Base-by-base conservation (phyloP, 768 basidiomycete genomes). In the Lactarius tabidus region DNA sequence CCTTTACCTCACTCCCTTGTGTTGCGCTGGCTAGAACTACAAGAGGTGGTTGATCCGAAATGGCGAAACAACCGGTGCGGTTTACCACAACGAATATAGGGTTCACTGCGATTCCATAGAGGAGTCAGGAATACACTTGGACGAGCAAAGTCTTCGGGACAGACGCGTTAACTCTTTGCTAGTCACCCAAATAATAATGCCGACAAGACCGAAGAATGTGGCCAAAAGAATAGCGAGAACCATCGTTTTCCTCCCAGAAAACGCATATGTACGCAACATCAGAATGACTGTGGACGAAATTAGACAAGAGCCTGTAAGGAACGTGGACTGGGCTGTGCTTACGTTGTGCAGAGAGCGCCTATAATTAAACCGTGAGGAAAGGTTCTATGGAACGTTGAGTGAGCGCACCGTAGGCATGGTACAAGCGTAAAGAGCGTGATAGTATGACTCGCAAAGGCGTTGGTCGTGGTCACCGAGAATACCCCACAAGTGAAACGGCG, bases 201-300 rank as follows among this genome's bases (percentile, higher is more conserved):
- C 33, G 28, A 45, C 48, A 29, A 68, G 35, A 56, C 29, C 18
- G 12, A 41, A 41, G 38, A 67, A 66, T 20, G 20, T n/a, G 29
- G 20, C 10, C 2, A 20, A 59, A 18, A 68, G 67, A 36, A 36
- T 8, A 58, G 41, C 43, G 9, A 68, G 60, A 51, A 67, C 1
- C 2, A 1, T 14, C 26, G 17, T 54, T 31, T 7, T 41, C 39
- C 58, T 61, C 10, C 65, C 67, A 26, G 65, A 31, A 51, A 68
- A 68, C 7, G 67, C 65, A 18, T 68, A 68, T 29, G 67, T 58
- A 45, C 67, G 67, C 48, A 68, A 35, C 67, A 68, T 67, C 9
- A 68, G 51, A n/a, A 68, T 62, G 28, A 67, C 67, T 68, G 23
- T 26, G 14, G 48, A 26, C n/a, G 14, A 15, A 28, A 2, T 28